Evolutionary conservation across 2,329 filamentous ascomycete species (phyloP).

Genomic region (Lachnellula arida): DNA sequence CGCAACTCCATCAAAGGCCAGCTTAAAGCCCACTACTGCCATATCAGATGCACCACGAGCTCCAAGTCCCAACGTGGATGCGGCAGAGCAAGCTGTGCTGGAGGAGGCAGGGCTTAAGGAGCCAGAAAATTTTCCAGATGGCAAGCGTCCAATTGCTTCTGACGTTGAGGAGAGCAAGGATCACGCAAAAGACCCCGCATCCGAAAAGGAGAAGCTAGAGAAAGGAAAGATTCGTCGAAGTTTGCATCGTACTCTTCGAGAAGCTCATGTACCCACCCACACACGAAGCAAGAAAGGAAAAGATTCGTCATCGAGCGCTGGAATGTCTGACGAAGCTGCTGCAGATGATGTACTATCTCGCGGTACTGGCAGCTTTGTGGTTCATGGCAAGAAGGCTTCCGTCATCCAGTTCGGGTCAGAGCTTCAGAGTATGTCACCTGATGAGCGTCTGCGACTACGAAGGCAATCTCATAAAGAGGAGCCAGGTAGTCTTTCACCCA

Average conservation of each 20-base stretch:
- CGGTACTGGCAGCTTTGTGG: slow-evolving; percentile 83
- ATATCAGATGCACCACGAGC: slow-evolving; percentile 30
- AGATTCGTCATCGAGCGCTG: slow-evolving; percentile 59
- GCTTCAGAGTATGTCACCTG: slow-evolving; percentile 70
- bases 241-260: slow-evolving; percentile 82
- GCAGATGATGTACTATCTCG: slow-evolving; percentile 68
- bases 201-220: slow-evolving; percentile 32
- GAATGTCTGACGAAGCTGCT: slow-evolving; percentile 40
- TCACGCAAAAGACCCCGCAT: slow-evolving; percentile 9
- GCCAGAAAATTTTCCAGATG: slow-evolving; percentile 38
- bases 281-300: slow-evolving; percentile 73
- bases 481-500: slow-evolving; percentile 17
- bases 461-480: slow-evolving; percentile 46
- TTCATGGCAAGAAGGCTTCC: slow-evolving; percentile 96
- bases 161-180: slow-evolving; percentile 33
- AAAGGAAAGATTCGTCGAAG: slow-evolving; percentile 66
- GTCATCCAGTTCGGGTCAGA: slow-evolving; percentile 96
- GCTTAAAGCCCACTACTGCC: slow-evolving; percentile 31
- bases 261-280: slow-evolving; percentile 62
- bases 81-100: slow-evolving; percentile 62
- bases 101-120: slow-evolving; percentile 63
- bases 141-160: slow-evolving; percentile 33
- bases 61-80: slow-evolving; percentile 42
- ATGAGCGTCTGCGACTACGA: slow-evolving; percentile 65
- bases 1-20: slow-evolving; percentile 32